Conservation (phyloP, 257 asterid species). For the Solanum rostratum region DNA sequence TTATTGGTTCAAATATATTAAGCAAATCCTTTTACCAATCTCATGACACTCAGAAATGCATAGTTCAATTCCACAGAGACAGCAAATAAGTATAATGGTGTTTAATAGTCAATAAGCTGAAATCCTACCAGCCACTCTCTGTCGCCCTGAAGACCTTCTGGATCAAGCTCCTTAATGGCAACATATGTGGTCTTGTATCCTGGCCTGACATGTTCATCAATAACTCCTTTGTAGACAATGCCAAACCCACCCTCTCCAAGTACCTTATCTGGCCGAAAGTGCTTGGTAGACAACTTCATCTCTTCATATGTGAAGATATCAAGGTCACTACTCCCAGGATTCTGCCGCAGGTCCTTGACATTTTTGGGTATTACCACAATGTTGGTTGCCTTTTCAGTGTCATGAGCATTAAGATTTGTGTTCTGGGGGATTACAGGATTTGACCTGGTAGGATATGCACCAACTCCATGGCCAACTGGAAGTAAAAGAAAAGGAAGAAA, state of each 20-base stretch:
- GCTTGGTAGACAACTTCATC: constrained; percentile 88
- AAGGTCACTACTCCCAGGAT: constrained; percentile 61
- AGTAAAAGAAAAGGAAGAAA: neutral
- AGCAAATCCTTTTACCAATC: neutral
- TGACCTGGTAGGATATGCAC: constrained; percentile 24
- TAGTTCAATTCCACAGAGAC: neutral
- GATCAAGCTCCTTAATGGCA: constrained; percentile 92
- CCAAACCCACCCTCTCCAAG: constrained; percentile 98
- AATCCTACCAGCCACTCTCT: constrained; percentile 87
- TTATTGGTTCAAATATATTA: neutral
- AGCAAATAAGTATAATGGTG: neutral
- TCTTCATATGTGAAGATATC: constrained; percentile 84
- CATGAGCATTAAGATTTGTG: constrained; percentile 1
- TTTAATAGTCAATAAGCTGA: neutral
- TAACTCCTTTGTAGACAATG: constrained; percentile 77
- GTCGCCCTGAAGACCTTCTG: constrained; percentile 87
- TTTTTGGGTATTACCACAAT: constrained; percentile 46
- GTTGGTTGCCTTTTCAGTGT: constrained; percentile 15
- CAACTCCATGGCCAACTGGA: constrained; percentile 22
- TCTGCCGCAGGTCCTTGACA: constrained; percentile 64
- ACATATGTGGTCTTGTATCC: constrained; percentile 52
- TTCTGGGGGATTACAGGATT: constrained; percentile 21
- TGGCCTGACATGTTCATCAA: constrained; percentile 56
- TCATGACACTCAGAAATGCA: neutral
- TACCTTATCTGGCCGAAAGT: constrained; percentile 73